Evolutionary conservation across 805 yeast species (phyloP), one percentile per base, ranked within the genome.

Genomic region (Cyberlindnera nakhonratchasimensis): DNA sequence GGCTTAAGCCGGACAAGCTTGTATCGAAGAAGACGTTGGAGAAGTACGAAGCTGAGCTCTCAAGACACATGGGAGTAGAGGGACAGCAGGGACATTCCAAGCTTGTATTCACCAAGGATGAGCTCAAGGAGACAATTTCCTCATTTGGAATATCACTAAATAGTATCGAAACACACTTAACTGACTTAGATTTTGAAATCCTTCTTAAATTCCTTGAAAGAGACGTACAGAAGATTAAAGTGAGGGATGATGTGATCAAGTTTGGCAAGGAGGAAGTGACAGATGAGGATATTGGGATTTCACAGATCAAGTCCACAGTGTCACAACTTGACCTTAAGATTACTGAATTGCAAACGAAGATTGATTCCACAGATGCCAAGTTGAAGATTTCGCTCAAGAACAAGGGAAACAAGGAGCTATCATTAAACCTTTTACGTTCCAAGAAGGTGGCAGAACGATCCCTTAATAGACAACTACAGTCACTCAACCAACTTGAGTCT

Each of bases 401-500:
- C 7, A 53, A 45, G 41, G 56, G 33, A 14, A 40, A 42, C 47
- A 64, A 39, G 48, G 54, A 52, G 39, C 48, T 61, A 10, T 67
- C 69, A 17, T 54, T 53, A 40, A 62, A 58, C 37, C 54, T 65
- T 18, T 45, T 69, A 22, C 62, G 62, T 35, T 60, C 68, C 0
- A 63, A 62, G 40, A 62, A 60, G 36, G 39, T 66, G n/a, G 62
- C 65, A 4, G 68, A 67, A 26, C 57, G 54, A 8, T 57, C 67
- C 18, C 51, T 69, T 36, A 44, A 37, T 7, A 57, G 62, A 24
- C 59, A 69, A 16, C 48, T 66, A 21, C 53, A 48, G 5, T 58
- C 65, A 29, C 53, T 61, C 10, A 61, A 57, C 29, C 74, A 71
- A 44, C 54, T 75, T 17, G 65, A 62, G 36, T 50, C 61, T 6